Conservation (phyloP, 768 basidiomycete genomes). For the Lentinus brumalis region DNA sequence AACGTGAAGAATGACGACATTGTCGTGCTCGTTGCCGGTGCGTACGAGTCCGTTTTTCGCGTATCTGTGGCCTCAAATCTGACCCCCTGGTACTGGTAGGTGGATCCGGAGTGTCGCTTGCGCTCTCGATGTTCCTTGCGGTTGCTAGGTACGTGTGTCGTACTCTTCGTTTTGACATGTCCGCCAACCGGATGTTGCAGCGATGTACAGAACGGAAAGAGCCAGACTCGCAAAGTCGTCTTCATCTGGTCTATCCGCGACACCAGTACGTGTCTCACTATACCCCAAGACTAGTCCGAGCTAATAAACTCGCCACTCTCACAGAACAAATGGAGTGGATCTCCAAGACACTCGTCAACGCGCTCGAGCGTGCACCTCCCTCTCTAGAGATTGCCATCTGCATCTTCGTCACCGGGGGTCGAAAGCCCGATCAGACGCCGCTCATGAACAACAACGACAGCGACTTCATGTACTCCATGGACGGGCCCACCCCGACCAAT, state of each 20-base stretch:
- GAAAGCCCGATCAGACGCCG: not conserved
- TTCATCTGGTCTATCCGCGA: constrained; percentile 49
- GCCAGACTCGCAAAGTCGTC: constrained; percentile 34
- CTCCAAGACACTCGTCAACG: constrained; percentile 37
- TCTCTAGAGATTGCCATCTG: constrained; percentile 40
- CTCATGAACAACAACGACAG: constrained; percentile 6
- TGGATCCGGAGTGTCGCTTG: constrained; percentile 53
- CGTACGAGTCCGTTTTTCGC: not conserved
- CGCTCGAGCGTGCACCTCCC: constrained; percentile 32
- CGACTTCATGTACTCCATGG: constrained; percentile 16
- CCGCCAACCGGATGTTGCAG: constrained; percentile 31
- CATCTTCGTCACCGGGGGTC: constrained; percentile 40
- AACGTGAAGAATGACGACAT: constrained; percentile 44
- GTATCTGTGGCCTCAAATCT: not conserved
- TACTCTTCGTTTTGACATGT: not conserved
- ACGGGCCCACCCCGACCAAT: not conserved
- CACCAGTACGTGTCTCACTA: constrained; percentile 29
- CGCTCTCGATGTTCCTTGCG: constrained; percentile 46
- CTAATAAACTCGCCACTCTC: too few relatives aligned
- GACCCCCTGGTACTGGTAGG: not conserved
- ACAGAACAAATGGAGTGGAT: constrained; percentile 49
- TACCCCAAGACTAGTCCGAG: not conserved
- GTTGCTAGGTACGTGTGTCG: not conserved
- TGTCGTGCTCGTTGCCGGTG: constrained; percentile 50
- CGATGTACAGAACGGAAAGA: constrained; percentile 28